phyloP scores from a whole-genome alignment of 176 grass and related monocot genomes.

The Raddia distichophylla region DNA sequence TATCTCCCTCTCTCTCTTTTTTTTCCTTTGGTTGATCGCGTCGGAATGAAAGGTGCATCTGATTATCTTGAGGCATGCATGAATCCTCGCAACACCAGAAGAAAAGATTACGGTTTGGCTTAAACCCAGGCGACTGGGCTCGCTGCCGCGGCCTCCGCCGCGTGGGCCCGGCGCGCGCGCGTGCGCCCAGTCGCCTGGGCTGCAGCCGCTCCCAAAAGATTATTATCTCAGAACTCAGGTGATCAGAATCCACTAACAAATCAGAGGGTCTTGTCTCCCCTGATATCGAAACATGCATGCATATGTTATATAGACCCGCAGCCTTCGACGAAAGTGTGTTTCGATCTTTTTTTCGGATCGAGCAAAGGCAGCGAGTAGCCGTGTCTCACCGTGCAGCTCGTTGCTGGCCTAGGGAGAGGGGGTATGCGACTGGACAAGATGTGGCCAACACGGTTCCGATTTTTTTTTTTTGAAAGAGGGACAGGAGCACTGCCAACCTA shows the following conservation, averaged over 20 bases:
- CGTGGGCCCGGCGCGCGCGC: too few relatives aligned
- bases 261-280: background rate
- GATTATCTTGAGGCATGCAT: background rate
- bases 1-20: background rate
- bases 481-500: too few relatives aligned
- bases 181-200: too few relatives aligned
- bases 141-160: too few relatives aligned
- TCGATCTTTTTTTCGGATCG: too few relatives aligned
- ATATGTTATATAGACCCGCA: background rate
- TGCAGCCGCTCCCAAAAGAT: too few relatives aligned
- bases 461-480: background rate
- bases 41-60: background rate
- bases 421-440: conserved; percentile 8
- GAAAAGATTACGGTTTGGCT: too few relatives aligned
- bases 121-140: too few relatives aligned
- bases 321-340: conserved; percentile 34
- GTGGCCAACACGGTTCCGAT: background rate
- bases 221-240: background rate
- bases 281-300: background rate
- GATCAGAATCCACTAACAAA: background rate
- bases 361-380: background rate
- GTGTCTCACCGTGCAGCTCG: background rate
- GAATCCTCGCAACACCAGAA: background rate
- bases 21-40: background rate
- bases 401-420: background rate